A percentile compares a stretch with the other conserved stretches of the same genome.
phyloP scores from a whole-genome alignment of 306 rosid species.

The Sicyos baderoa region DNA sequence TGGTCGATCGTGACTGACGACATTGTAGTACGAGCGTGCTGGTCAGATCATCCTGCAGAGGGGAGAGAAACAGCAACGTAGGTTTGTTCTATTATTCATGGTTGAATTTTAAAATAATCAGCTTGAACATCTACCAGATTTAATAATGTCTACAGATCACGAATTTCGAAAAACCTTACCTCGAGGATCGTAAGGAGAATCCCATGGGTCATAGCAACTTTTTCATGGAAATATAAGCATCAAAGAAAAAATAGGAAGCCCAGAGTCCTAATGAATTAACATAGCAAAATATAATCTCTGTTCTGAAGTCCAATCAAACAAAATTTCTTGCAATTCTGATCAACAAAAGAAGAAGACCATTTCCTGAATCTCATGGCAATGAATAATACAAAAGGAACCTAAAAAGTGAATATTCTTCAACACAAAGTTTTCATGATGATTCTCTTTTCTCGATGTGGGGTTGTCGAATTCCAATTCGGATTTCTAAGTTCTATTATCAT shows the following conservation, averaged over 20 bases:
- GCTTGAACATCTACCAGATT: slow-evolving; percentile 9
- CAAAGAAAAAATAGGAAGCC: neutral
- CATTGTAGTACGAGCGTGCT: slow-evolving; percentile 82
- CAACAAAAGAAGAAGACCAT: no score
- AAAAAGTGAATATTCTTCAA: no score
- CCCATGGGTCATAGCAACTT: neutral
- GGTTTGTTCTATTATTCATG: neutral
- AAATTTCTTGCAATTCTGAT: no score
- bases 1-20: slow-evolving; percentile 53
- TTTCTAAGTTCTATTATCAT: no score
- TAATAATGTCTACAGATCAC: neutral
- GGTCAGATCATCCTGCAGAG: slow-evolving; percentile 75
- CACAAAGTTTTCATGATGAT: no score
- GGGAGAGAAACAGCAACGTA: neutral
- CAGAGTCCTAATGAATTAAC: no score
- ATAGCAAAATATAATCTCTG: no score
- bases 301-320: no score
- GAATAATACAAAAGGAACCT: no score
- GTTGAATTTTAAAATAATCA: neutral
- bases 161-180: neutral
- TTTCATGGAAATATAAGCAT: neutral
- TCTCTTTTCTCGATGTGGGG: no score
- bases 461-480: no score
- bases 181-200: neutral
- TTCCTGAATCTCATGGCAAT: no score